phyloP scores from a whole-genome alignment of 2,329 filamentous ascomycete species.

The Colletotrichum horii region DNA sequence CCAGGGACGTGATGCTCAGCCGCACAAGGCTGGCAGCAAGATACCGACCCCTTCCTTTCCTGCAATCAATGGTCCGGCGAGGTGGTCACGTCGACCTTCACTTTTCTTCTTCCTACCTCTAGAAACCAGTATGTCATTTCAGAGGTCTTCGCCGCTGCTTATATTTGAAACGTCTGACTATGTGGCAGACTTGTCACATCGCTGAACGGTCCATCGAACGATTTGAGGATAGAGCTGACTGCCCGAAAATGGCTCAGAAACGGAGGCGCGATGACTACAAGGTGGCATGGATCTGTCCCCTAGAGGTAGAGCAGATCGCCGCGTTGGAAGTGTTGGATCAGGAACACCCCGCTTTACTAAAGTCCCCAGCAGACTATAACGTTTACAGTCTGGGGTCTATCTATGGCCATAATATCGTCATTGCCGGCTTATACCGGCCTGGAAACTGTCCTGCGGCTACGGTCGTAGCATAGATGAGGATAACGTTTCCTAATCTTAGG shows the following conservation, averaged over 20 bases:
- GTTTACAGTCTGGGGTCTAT: slow-evolving; percentile 27
- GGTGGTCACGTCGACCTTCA: too few relatives aligned
- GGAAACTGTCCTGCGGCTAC: slow-evolving; percentile 26
- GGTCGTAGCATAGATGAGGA: slow-evolving; percentile 19
- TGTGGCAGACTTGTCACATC: not conserved
- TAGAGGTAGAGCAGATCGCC: not conserved
- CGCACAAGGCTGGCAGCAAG: not conserved
- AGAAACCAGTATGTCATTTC: not conserved
- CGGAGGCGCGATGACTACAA: not conserved
- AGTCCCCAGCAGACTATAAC: slow-evolving; percentile 25
- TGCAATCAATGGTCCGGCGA: not conserved
- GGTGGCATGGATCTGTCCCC: not conserved
- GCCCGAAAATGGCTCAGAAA: not conserved
- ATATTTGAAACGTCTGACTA: not conserved
- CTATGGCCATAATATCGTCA: slow-evolving; percentile 27
- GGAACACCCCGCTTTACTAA: not conserved
- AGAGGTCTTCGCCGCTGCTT: not conserved
- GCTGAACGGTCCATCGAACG: not conserved
- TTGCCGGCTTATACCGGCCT: slow-evolving; percentile 21
- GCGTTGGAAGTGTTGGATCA: not conserved
- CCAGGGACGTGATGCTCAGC: not conserved
- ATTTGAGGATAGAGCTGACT: not conserved
- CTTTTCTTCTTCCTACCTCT: too few relatives aligned
- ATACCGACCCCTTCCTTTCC: not conserved
- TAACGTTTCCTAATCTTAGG: slow-evolving; percentile 15